Evolutionary conservation across 495 filamentous ascomycete genomes (phyloP).

Genomic region (Penicillium malachiteum): DNA sequence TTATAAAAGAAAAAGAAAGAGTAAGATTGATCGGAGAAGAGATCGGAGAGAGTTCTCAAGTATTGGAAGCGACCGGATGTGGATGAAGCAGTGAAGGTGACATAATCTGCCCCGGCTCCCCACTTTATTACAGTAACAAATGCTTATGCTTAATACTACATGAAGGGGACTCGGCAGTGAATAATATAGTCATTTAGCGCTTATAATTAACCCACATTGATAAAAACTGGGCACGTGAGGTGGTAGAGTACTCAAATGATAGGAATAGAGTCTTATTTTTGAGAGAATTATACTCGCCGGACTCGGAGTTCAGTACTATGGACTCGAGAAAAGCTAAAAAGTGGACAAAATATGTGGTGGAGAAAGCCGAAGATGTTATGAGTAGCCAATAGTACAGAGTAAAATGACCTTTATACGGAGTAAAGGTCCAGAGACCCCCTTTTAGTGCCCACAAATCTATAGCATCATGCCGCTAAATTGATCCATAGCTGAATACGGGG

Average conservation of each 20-base stretch:
- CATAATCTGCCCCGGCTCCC: slow-evolving; percentile 14
- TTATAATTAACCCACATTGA: no score
- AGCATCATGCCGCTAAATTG: neutral
- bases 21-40: neutral
- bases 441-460: neutral
- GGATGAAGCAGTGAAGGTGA: slow-evolving; percentile 9
- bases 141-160: no score
- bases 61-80: slow-evolving; percentile 16
- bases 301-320: no score
- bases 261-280: no score
- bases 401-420: no score
- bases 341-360: neutral
- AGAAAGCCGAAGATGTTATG: neutral
- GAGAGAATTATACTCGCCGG: no score
- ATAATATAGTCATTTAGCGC: no score
- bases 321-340: no score
- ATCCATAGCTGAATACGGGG: neutral
- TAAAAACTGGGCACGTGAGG: no score
- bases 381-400: no score
- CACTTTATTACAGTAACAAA: neutral
- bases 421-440: neutral
- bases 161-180: no score
- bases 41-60: neutral
- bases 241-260: no score
- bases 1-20: neutral